Evolutionary conservation across 352 stramenopile species (phyloP), one percentile per base, ranked within the genome.

Genomic region (Phytophthora pinifolia): DNA sequence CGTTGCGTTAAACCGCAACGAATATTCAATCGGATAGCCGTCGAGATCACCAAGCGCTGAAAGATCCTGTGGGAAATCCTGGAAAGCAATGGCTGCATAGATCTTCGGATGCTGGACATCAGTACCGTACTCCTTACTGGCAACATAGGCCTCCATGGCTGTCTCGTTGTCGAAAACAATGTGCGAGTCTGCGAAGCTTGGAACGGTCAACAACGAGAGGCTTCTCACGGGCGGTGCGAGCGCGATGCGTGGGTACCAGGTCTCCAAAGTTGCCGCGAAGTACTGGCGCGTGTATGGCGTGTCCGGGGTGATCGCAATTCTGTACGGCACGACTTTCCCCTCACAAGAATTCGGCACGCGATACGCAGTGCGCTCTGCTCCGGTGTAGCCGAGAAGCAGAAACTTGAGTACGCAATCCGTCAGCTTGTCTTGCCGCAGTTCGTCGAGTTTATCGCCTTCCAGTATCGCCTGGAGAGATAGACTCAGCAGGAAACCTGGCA

Each of bases 301-400:
- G 58, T 92, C 79, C 0, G 82, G 82, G 2, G 79, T 73, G 44
- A 92, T 85, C 4, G 76, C 77, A 36, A 92, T 70, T 43, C 88
- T 89, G 68, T 87, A 89, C 12, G 79, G 79, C 6, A 88, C 61
- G 47, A 92, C 54, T 37, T 74, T 80, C 15, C 60, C 70, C 27
- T 61, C 51, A 43, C 82, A 92, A 6, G 69, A 67, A 9, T 34
- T 32, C 0, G 82, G 82, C 0, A 86, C 49, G 27, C 68, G 54
- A 51, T 85, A 84, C 9, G 55, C 57, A 10, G 38, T 61, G 1
- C 58, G 41, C 6, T 73, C 49, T 0, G 62, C 34, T 49, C 76
- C 86, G 33, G 77, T 81, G 54, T 74, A 76, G 0, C 79, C 79
- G 4, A 87, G 51, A 9, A 84, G 42, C 25, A 70, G 44, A 36